A percentile compares a stretch with the other conserved stretches of the same genome.
These are phyloP conservation scores for Penicillium coprophilum DNA, from an alignment of 495 filamentous ascomycete genomes.

Conservation along the genomic window DNA sequence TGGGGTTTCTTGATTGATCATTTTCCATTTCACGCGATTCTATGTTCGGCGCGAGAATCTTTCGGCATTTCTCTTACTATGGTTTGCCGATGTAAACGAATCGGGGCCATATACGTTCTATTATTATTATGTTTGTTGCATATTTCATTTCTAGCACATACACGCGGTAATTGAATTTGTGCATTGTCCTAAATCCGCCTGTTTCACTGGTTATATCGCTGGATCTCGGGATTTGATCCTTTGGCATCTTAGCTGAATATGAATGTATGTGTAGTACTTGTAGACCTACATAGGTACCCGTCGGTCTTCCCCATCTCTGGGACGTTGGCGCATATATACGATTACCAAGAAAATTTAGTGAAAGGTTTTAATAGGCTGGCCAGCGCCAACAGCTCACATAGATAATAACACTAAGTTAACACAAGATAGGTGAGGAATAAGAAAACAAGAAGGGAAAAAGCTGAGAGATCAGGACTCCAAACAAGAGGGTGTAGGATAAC, in stretches of 20 bases:
- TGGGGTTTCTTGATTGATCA: neutral
- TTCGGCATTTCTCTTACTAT: constrained; percentile 4
- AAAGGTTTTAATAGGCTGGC: constrained; percentile 3
- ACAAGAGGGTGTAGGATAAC: constrained; percentile 13
- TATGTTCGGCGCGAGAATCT: neutral
- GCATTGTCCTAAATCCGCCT: neutral
- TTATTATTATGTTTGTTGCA: neutral
- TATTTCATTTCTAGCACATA: neutral
- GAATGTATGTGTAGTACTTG: too few species aligned
- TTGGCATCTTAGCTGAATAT: neutral
- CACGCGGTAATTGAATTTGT: neutral
- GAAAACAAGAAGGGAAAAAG: constrained; percentile 10
- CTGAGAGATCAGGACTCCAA: constrained; percentile 15
- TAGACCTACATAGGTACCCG: too few species aligned
- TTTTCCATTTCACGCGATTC: neutral
- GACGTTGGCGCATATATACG: too few species aligned
- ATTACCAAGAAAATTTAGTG: neutral
- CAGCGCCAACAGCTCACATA: neutral
- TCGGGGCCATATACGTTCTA: neutral
- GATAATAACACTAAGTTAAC: constrained; percentile 13
- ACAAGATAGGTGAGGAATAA: constrained; percentile 11
- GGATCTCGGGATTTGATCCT: neutral
- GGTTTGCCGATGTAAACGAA: constrained; percentile 8
- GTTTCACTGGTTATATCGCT: neutral
- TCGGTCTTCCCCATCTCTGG: neutral